These are phyloP conservation scores for Aristolochia californica DNA, from an alignment of 164 flowering plant genomes.

Conservation along the genomic window DNA sequence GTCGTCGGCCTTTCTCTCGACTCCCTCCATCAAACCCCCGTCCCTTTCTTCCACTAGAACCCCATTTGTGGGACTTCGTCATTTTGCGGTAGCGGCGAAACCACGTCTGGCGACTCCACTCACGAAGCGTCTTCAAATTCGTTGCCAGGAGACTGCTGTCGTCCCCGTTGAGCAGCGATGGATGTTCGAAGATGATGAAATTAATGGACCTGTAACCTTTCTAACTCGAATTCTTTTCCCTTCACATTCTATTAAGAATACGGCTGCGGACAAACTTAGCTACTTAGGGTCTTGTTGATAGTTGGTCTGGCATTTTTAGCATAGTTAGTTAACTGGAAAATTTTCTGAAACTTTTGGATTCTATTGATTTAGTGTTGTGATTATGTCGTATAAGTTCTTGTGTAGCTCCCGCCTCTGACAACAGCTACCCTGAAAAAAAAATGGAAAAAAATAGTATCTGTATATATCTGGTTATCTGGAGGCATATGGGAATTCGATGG, in stretches of 20 bases:
- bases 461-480: no score
- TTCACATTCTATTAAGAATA: background rate
- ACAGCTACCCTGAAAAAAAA: no score
- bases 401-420: no score
- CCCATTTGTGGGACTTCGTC: conserved; percentile 4
- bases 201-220: conserved; percentile 12
- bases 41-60: conserved; percentile 2
- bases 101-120: conserved; percentile 1
- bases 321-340: no score
- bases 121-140: conserved; percentile 3
- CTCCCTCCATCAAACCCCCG: conserved; percentile 1
- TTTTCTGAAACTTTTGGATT: no score
- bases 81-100: background rate
- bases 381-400: no score
- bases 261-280: no score
- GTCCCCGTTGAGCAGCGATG: conserved; percentile 11
- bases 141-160: conserved; percentile 5
- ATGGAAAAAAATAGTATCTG: no score
- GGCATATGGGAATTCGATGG: no score
- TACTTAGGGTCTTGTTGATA: no score
- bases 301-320: no score
- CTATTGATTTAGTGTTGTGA: no score
- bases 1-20: background rate
- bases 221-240: conserved; percentile 3
- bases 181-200: conserved; percentile 11